Conservation (phyloP, 2,329 filamentous ascomycete species). For the Cladosporium sp. region DNA sequence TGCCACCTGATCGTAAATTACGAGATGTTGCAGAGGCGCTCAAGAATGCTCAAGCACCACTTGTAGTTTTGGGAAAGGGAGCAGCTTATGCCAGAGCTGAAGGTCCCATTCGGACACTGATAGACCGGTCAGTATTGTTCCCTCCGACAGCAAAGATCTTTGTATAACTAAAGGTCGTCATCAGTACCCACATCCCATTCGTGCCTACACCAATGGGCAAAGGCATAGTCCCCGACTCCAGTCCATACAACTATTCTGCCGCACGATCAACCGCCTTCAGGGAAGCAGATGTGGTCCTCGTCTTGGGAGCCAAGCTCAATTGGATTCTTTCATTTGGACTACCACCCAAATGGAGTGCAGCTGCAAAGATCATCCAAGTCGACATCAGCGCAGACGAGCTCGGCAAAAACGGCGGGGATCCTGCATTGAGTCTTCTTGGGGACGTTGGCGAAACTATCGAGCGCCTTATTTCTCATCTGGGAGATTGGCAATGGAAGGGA, state of each 20-base stretch:
- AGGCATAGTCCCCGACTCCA: constrained; percentile 52
- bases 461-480: constrained; percentile 42
- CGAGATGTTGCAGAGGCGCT: constrained; percentile 42
- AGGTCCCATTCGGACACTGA: constrained; percentile 39
- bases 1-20: constrained; percentile 43
- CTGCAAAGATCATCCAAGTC: constrained; percentile 52
- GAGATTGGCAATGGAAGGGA: constrained; percentile 42
- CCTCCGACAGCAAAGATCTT: background rate
- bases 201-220: constrained; percentile 58
- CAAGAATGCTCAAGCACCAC: constrained; percentile 45
- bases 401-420: constrained; percentile 47
- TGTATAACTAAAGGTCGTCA: background rate
- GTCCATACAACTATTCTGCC: constrained; percentile 49
- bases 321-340: constrained; percentile 58
- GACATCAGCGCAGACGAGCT: constrained; percentile 53
- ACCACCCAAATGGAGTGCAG: constrained; percentile 50
- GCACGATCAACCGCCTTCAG: constrained; percentile 52
- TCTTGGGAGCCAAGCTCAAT: constrained; percentile 53
- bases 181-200: constrained; percentile 48
- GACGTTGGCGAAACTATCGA: constrained; percentile 48
- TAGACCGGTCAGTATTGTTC: constrained; percentile 33
- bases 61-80: constrained; percentile 54
- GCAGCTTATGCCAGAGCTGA: constrained; percentile 53
- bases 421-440: constrained; percentile 48
- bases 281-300: constrained; percentile 51